These are phyloP conservation scores for Paxillus involutus DNA, from an alignment of 768 basidiomycete genomes.

Conservation along the genomic window DNA sequence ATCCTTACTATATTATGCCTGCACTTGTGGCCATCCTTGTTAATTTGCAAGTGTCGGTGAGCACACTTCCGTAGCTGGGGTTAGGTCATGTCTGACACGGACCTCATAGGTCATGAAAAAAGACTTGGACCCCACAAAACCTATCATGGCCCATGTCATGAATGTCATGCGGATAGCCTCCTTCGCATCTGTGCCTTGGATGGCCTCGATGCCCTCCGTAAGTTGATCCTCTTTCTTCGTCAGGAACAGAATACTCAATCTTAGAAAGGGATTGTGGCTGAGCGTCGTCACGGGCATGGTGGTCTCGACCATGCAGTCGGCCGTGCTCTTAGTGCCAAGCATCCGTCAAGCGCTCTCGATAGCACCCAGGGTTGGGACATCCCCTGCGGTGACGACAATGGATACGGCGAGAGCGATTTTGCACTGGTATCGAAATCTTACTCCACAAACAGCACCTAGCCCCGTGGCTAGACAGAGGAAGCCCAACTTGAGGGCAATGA, in stretches of 20 bases:
- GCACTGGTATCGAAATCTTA: slow-evolving; percentile 17
- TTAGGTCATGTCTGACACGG: not conserved
- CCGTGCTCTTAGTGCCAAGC: slow-evolving; percentile 40
- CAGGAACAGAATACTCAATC: not conserved
- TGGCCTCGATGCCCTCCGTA: slow-evolving; percentile 66
- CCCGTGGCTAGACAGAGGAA: slow-evolving; percentile 11
- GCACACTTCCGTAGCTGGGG: slow-evolving; percentile 21
- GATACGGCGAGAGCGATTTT: slow-evolving; percentile 20
- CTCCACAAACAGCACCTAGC: not conserved
- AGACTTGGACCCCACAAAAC: slow-evolving; percentile 53
- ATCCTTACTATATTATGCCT: slow-evolving; percentile 78
- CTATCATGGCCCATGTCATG: slow-evolving; percentile 64
- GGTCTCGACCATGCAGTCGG: slow-evolving; percentile 47
- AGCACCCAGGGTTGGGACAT: slow-evolving; percentile 13
- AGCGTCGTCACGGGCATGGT: slow-evolving; percentile 55
- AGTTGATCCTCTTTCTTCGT: slow-evolving; percentile 23
- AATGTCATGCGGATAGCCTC: slow-evolving; percentile 65
- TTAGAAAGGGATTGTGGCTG: slow-evolving; percentile 51
- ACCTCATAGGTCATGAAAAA: slow-evolving; percentile 42
- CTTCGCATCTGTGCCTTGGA: slow-evolving; percentile 48
- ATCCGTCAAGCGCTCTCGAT: slow-evolving; percentile 42
- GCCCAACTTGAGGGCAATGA: slow-evolving; percentile 24
- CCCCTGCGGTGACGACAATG: slow-evolving; percentile 27
- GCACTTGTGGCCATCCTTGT: slow-evolving; percentile 54
- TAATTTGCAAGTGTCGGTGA: slow-evolving; percentile 68